Evolutionary conservation across 257 asterid species (phyloP), one percentile per base, ranked within the genome.

Genomic region (Eustoma russellianum): DNA sequence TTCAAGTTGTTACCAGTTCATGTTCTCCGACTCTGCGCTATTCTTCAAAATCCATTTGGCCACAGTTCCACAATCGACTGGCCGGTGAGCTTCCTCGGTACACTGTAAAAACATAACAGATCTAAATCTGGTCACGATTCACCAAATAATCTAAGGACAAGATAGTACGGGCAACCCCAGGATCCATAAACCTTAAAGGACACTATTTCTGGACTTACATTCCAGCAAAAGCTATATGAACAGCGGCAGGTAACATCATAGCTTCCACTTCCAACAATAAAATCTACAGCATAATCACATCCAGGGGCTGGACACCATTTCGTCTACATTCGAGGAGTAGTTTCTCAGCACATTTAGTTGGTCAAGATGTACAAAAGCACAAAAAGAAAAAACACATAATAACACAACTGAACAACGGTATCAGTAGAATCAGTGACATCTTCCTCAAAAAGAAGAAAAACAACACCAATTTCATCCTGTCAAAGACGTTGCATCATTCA

Each of bases 241-340:
- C 98, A 90, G 35, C 79, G 67, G 62, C 98, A 90, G 47, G 81
- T 76, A 57, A 90, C 86, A 64, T 90, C 98, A 68, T 74, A 83
- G 67, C 76, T 90, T 60, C 93, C 96, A 75, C 96, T 72, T 58
- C 98, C 95, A 60, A 77, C 82, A 53, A 69, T 72, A 74, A 74
- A 90, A 60, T 90, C 95, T 55, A 86, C 95, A 63, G 90, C 95
- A 68, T 70, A 83, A 62, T 85, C 97, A 72, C 97, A 88, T 44
- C 97, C 97, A 47, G 94, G 97, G 64, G 89, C 95, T 7, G 97
- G 97, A 66, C 97, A 89, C 97, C 95, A 85, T 73, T 88, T 89
- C 18, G 87, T 85, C 97, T 89, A 53, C 46, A 40, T 47, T 59
- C 59, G 46, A 33, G 43, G 43, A 38, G 43, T 4, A 38, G 12